Evolutionary conservation across 2,329 filamentous ascomycete species (phyloP).

Genomic region (Pezicula rhizophila): DNA sequence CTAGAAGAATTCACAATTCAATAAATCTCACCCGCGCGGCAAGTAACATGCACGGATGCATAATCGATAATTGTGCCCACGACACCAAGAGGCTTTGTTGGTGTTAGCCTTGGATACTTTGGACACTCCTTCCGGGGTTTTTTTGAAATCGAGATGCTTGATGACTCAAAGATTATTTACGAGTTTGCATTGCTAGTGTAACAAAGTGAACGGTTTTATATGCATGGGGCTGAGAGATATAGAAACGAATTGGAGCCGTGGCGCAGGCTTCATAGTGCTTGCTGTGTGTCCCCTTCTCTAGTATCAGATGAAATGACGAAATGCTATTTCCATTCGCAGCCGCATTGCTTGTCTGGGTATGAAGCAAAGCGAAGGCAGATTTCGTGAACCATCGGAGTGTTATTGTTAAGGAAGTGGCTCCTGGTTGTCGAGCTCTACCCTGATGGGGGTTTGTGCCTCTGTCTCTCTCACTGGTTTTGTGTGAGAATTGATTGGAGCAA

Average conservation of each 20-base stretch:
- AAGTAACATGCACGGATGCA: slow-evolving; percentile 6
- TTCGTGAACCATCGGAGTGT: too few relatives aligned
- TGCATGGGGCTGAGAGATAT: neutral
- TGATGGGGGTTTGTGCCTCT: too few relatives aligned
- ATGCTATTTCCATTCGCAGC: neutral
- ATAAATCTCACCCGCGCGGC: slow-evolving; percentile 20
- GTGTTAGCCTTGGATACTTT: neutral
- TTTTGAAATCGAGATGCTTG: neutral
- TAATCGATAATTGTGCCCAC: neutral
- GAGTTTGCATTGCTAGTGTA: too few relatives aligned
- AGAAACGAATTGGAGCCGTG: neutral
- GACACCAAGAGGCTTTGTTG: neutral
- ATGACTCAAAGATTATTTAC: too few relatives aligned
- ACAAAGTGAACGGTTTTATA: neutral
- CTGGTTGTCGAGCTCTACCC: too few relatives aligned
- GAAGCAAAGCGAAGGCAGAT: too few relatives aligned
- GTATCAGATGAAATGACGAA: neutral
- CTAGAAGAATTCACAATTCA: slow-evolving; percentile 4
- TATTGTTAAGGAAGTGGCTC: neutral
- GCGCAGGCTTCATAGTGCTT: neutral
- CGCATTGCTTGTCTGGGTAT: neutral
- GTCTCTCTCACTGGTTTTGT: slow-evolving; percentile 5
- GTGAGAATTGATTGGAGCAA: slow-evolving; percentile 14
- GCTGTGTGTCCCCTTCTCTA: neutral
- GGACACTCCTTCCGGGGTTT: neutral